Conservation (phyloP, 2,329 filamentous ascomycete species). For the Monascus ruber region DNA sequence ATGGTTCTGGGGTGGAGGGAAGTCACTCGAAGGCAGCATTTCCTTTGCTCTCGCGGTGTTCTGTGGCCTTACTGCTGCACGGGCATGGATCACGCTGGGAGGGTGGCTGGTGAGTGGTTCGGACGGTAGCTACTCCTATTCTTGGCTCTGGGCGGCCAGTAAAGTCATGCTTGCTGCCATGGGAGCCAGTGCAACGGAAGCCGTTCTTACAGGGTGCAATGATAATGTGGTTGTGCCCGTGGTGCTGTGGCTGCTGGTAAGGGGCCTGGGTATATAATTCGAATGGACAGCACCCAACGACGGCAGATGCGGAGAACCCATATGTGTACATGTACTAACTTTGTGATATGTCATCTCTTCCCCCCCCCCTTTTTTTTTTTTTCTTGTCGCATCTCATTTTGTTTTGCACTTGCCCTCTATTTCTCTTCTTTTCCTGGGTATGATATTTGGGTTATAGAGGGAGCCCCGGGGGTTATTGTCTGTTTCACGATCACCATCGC, state of each 20-base stretch:
- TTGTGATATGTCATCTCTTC: too few species aligned
- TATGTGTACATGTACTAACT: too few species aligned
- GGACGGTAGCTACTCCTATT: slow-evolving; percentile 9
- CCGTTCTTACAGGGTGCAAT: slow-evolving; percentile 89
- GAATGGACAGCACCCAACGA: not conserved
- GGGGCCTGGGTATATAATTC: slow-evolving; percentile 44
- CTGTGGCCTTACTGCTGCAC: slow-evolving; percentile 57
- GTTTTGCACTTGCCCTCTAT: too few species aligned
- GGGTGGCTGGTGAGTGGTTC: slow-evolving; percentile 45
- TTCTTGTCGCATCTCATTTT: too few species aligned
- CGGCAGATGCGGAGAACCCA: too few species aligned
- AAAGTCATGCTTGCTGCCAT: slow-evolving; percentile 64
- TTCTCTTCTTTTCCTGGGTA: too few species aligned
- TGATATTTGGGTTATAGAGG: too few species aligned
- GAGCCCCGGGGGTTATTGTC: too few species aligned
- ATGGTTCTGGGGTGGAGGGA: slow-evolving; percentile 95
- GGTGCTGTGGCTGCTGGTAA: slow-evolving; percentile 82
- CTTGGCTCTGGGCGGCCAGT: slow-evolving; percentile 23
- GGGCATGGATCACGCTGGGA: slow-evolving; percentile 63
- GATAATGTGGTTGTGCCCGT: slow-evolving; percentile 97
- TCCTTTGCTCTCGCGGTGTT: slow-evolving; percentile 78
- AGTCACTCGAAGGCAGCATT: slow-evolving; percentile 75
- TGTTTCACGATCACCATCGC: too few species aligned
- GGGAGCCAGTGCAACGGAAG: slow-evolving; percentile 82
- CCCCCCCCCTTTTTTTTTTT: too few species aligned